Evolutionary conservation across 1,139 yeast genomes (phyloP), one percentile per base, ranked within the genome.

Genomic region (Yamadazyma songkhlaensis): DNA sequence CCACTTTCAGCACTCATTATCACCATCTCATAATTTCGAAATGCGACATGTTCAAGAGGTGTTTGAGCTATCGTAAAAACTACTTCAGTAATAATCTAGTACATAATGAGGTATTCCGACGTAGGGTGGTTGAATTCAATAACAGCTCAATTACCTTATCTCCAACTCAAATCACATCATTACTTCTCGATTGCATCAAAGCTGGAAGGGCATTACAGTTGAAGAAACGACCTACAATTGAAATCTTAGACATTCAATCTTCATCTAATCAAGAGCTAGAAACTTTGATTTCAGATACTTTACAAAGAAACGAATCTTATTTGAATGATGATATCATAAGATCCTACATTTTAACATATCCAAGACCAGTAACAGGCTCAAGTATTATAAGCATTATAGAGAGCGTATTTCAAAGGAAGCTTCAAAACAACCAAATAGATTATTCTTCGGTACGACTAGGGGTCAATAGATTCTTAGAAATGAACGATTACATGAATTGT

Each of bases 401-500:
- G 6, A 11, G n/a, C 3, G 27, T 12, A 8, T 31, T 31, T 15
- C 14, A 22, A 15, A 30, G 17, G 6, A 20, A 36, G 29, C 6
- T 17, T 47, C 10, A 14, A 22, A 31, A 32, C 2, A 15, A 15
- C 15, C 24, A 23, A 2, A 34, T 40, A 3, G 43, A 45, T 21
- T 34, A 38, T 9, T 38, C 41, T 3, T 35, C 47, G 6, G 42
- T 57, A 6, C 35, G 50, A 25, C 31, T 52, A 4, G 55, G 55
- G 0, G 42, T 64, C 23, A 50, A 50, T 20, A 32, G 47, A 8
- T 46, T 68, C 7, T 49, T 69, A 4, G 47, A 46, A 3, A 44
- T 51, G n/a, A 60, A 60, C 33, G 74, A 69, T 45, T 69, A 67
- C 46, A 48, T 51, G 32, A 59, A 57, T 32, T 51, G 64, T 27